Conservation (phyloP, 1,284 basidiomycete species). For the Apiotrichum laibachii region DNA sequence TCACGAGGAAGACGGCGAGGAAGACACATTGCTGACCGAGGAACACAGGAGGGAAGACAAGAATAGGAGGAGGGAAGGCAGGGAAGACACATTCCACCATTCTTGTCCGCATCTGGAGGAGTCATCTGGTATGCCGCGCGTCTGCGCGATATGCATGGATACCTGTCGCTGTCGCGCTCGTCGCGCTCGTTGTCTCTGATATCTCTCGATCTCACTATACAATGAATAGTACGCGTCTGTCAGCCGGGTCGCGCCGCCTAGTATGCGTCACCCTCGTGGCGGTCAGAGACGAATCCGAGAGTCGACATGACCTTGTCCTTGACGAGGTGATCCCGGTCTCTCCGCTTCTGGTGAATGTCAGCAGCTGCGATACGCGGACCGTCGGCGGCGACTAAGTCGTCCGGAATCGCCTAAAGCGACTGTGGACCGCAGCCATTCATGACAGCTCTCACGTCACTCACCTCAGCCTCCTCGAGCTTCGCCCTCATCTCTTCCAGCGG, state of each 20-base stretch:
- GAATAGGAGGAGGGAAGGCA: too few relatives aligned
- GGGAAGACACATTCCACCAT: too few relatives aligned
- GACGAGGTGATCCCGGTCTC: constrained; percentile 41
- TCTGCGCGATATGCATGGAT: constrained; percentile 6
- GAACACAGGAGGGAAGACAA: too few relatives aligned
- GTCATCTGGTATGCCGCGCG: constrained; percentile 1
- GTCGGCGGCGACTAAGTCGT: too few relatives aligned
- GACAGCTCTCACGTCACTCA: constrained; percentile 23
- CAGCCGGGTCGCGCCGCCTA: constrained; percentile 17
- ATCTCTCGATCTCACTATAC: background rate
- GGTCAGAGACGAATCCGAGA: constrained; percentile 49
- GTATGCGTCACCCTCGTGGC: constrained; percentile 52
- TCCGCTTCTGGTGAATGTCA: constrained; percentile 33
- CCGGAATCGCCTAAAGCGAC: background rate
- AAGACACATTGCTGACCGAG: too few relatives aligned
- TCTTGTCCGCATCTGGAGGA: too few relatives aligned
- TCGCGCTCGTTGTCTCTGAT: too few relatives aligned
- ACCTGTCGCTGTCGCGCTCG: background rate
- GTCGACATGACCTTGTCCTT: constrained; percentile 44
- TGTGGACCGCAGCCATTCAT: background rate
- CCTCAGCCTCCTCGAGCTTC: constrained; percentile 66
- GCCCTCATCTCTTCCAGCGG: constrained; percentile 66
- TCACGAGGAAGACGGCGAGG: too few relatives aligned
- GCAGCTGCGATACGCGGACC: background rate
- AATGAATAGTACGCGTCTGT: background rate